Percentiles rank a stretch among this genome's conserved stretches.
Conservation (phyloP, 2,329 filamentous ascomycete genomes). For the Sarocladium kiliense region DNA sequence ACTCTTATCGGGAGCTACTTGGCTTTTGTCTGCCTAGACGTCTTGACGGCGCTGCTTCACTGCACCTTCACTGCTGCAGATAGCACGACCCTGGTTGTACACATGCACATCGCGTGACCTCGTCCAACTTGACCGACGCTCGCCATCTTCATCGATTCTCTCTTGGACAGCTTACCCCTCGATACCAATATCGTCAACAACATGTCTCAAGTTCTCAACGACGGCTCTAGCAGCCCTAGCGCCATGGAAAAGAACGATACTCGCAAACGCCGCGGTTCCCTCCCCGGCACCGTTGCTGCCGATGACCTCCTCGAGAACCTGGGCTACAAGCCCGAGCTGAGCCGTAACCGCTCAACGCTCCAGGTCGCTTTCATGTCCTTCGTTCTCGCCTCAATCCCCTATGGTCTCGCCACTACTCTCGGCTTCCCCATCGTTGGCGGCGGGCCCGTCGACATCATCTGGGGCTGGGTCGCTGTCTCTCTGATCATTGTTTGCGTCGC, state of each 20-base stretch:
- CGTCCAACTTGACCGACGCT: not conserved
- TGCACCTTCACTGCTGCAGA: not conserved
- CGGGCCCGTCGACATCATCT: conserved; percentile 65
- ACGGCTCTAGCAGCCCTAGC: conserved; percentile 8
- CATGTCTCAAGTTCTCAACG: conserved; percentile 5
- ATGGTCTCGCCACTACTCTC: conserved; percentile 66
- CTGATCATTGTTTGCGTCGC: conserved; percentile 67
- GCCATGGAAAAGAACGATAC: conserved; percentile 23
- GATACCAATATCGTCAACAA: not conserved
- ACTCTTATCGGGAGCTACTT: not conserved
- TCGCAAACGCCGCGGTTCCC: conserved; percentile 16
- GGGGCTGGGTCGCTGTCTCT: conserved; percentile 67
- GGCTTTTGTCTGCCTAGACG: not conserved
- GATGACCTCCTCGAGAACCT: conserved; percentile 59
- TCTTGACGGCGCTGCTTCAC: not conserved
- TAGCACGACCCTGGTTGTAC: not conserved
- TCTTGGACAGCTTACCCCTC: not conserved
- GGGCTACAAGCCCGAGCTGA: conserved; percentile 62
- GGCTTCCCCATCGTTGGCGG: conserved; percentile 62
- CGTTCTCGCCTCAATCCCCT: conserved; percentile 69
- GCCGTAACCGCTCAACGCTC: conserved; percentile 59
- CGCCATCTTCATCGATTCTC: not conserved
- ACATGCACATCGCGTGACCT: conserved; percentile 5
- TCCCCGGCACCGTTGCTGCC: conserved; percentile 37
- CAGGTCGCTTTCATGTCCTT: conserved; percentile 74